phyloP scores from a whole-genome alignment of 805 yeast genomes.

The Middelhovenomyces tepae region DNA sequence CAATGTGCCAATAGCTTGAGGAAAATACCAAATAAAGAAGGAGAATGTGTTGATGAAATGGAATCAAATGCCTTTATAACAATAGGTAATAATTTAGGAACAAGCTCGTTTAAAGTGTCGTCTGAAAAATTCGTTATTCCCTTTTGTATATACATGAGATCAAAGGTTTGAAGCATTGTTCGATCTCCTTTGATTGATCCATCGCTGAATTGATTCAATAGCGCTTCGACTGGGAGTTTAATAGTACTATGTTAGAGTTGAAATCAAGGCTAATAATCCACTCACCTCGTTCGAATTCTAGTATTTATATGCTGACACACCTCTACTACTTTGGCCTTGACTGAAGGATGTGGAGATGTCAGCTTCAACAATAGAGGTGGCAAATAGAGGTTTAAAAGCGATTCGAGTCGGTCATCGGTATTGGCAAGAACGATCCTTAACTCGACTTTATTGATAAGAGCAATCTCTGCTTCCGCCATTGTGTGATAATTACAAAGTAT shows the following conservation, averaged over 20 bases:
- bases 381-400: slow-evolving; percentile 51
- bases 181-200: slow-evolving; percentile 34
- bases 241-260: slow-evolving; percentile 21
- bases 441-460: slow-evolving; percentile 55
- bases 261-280: slow-evolving; percentile 4
- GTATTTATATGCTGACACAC: slow-evolving; percentile 60
- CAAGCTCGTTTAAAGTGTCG: slow-evolving; percentile 30
- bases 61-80: slow-evolving; percentile 41
- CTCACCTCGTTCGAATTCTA: slow-evolving; percentile 42
- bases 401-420: slow-evolving; percentile 54
- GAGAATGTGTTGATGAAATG: slow-evolving; percentile 30
- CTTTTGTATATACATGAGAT: slow-evolving; percentile 53
- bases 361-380: slow-evolving; percentile 74
- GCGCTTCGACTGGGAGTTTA: slow-evolving; percentile 54
- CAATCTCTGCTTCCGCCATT: slow-evolving; percentile 15
- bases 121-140: slow-evolving; percentile 49
- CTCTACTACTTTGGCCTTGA: slow-evolving; percentile 57
- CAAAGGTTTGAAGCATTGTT: slow-evolving; percentile 14
- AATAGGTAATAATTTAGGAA: too few relatives aligned
- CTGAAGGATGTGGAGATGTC: slow-evolving; percentile 58
- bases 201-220: slow-evolving; percentile 52
- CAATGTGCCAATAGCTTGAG: slow-evolving; percentile 44
- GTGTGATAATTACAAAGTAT: too few relatives aligned
- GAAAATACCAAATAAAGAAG: slow-evolving; percentile 55
- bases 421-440: slow-evolving; percentile 70